Evolutionary conservation across 495 filamentous ascomycete species (phyloP), one percentile per base, ranked within the genome.

Genomic region (Penicillium desertorum): DNA sequence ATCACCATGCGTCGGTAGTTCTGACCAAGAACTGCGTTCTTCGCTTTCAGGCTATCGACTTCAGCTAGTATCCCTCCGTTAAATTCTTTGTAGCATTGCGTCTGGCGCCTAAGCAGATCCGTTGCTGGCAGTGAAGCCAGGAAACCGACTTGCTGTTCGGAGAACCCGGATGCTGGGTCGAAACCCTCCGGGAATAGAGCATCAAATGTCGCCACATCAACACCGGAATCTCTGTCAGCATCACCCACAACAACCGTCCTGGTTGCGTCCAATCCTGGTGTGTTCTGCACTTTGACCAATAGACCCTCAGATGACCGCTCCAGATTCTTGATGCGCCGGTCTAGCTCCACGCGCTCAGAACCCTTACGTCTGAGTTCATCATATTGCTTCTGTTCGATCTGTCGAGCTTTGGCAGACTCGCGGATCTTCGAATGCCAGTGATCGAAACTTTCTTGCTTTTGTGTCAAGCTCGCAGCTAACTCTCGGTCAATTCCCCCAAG

Each of bases 391-490:
- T 89, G 87, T 51, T 91, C 87, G 50, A 89, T 85, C 56, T 87
- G 86, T 9, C 95, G 80, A 32, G 85, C 83, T 36, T 87, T 81
- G n/a, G 91, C 92, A 5, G 87, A 83, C 30, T 91, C 86, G 36
- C 90, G 86, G 44, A 98, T 85, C 23, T 85, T 82, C 23, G 79
- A 72, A 65, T 96, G 90, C 54, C 91, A 84, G 29, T 83, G 74
- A 62, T 93, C 90, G 56, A 96, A 86, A 17, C 84, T 79, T 29
- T 88, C 83, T 76, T 97, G 93, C 62, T 96, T 96, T 42, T 84
- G 79, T 36, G 83, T 86, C 30, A 95, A 76, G 57, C 88, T 87
- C n/a, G 80, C 76, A 20, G 88, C 84, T 67, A 96, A 89, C 39
- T 89, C 84, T 22, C 82, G 77, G 39, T 90, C 83, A 23, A 90